Evolutionary conservation across 139 green algal genomes (phyloP), one percentile per base, ranked within the genome.

Genomic region (Mesostigma viride): DNA sequence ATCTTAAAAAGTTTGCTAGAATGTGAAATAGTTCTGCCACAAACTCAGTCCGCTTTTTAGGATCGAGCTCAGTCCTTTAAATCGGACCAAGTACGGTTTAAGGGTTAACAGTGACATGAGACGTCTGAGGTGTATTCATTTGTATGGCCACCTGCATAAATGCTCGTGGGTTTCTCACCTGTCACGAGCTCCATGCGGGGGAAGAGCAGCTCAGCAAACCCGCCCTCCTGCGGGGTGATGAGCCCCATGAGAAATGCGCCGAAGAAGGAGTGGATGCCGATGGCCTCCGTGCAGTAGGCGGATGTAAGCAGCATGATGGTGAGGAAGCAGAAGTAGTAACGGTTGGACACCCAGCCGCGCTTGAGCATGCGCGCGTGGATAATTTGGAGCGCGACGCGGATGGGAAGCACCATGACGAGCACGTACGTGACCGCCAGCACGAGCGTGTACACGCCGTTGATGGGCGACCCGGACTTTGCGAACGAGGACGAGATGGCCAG

Each of bases 221-320:
- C 44, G 5, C 53, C 30, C 22, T 73, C 45, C 14, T 81, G 65
- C 28, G 77, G 77, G 26, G 74, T 65, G 26, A 83, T 68, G 3
- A 83, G 71, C 30, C 77, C 77, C 31, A 79, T 70, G 17, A 83
- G 24, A 62, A 83, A 83, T 14, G 59, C 77, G 17, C 77, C 77
- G 68, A 83, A 83, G 58, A 83, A 80, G 57, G 30, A 60, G 30
- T 83, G 77, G 28, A 83, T 83, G 35, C 77, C 77, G 27, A 83
- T 72, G 24, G 35, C 44, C 28, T 83, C 74, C 2, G 77, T 82
- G n/a, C 45, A 33, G 28, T 75, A 75, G 4, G 44, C 48, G 14
- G 58, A 70, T 11, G 65, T 40, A 24, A 82, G 62, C 59, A 77
- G 59, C 2, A 72, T 26, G 14, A 77, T 11, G 6, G 53, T 59